Conservation (phyloP, 2,329 filamentous ascomycete genomes). For the Aspergillus pseudotamarii region DNA sequence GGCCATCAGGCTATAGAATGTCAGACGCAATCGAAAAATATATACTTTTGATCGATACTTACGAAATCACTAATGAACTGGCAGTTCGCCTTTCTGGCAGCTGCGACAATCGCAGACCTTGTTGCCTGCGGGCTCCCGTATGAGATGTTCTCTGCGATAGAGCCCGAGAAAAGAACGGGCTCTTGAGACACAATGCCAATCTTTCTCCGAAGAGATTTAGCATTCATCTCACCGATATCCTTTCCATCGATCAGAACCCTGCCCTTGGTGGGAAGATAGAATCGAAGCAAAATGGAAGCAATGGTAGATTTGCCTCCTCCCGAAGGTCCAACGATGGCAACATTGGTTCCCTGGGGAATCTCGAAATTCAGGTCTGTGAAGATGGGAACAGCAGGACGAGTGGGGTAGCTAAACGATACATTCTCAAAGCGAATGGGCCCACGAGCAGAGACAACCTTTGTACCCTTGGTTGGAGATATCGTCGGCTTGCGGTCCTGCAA, state of each 20-base stretch:
- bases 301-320: slow-evolving; percentile 97
- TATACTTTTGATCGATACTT: slow-evolving; percentile 37
- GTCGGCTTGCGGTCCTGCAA: slow-evolving; percentile 86
- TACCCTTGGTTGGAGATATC: slow-evolving; percentile 83
- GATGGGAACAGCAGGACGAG: slow-evolving; percentile 85
- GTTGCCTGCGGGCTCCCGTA: slow-evolving; percentile 84
- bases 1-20: slow-evolving; percentile 70
- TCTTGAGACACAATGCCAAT: slow-evolving; percentile 97
- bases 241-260: slow-evolving; percentile 80
- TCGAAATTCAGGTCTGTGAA: slow-evolving; percentile 88
- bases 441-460: slow-evolving; percentile 77
- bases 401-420: slow-evolving; percentile 89
- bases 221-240: slow-evolving; percentile 84
- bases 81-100: slow-evolving; percentile 91
- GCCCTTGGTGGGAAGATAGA: slow-evolving; percentile 82
- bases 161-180: slow-evolving; percentile 83
- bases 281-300: slow-evolving; percentile 84
- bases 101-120: slow-evolving; percentile 77
- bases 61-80: slow-evolving; percentile 93
- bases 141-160: slow-evolving; percentile 80
- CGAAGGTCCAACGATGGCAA: slow-evolving; percentile 94
- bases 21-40: slow-evolving; percentile 15
- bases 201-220: slow-evolving; percentile 85
- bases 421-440: slow-evolving; percentile 87
- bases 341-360: slow-evolving; percentile 90